phyloP scores from a whole-genome alignment of 371 early-diverging fungal species.

The Mortierella sp. region DNA sequence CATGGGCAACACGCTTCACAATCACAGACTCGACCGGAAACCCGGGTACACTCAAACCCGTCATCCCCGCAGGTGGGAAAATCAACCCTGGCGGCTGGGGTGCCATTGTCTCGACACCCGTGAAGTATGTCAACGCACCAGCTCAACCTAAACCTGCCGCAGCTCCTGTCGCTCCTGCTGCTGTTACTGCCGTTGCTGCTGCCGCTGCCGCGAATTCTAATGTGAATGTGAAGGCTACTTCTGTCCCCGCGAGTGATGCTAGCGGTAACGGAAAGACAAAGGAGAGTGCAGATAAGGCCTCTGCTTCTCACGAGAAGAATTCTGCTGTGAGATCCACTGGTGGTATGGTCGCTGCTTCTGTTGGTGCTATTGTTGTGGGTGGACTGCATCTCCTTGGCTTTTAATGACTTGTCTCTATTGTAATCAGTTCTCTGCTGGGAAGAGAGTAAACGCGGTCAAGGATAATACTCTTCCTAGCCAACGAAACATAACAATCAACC shows the following conservation, averaged over 20 bases:
- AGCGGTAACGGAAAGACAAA: background rate
- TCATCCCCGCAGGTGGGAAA: constrained; percentile 34
- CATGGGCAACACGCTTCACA: constrained; percentile 56
- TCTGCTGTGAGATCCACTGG: background rate
- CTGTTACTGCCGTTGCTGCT: background rate
- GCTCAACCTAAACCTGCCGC: background rate
- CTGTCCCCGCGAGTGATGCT: background rate
- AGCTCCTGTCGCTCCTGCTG: background rate
- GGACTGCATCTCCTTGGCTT: background rate
- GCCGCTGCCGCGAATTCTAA: background rate
- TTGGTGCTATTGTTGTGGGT: background rate
- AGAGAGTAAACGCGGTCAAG: too few relatives aligned
- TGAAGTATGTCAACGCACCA: background rate
- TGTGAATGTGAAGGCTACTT: background rate
- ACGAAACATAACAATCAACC: background rate
- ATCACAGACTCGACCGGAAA: constrained; percentile 42
- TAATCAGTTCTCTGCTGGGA: background rate
- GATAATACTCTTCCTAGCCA: background rate
- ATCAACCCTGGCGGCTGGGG: constrained; percentile 53
- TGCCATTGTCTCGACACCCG: constrained; percentile 15
- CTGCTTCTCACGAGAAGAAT: background rate
- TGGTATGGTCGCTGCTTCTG: background rate
- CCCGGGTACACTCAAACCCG: constrained; percentile 33
- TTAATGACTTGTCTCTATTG: background rate
- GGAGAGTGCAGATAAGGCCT: background rate